A percentile compares a stretch with the other conserved stretches of the same genome.
Evolutionary conservation across 2,329 filamentous ascomycete species (phyloP).

Genomic region (Colletotrichum viniferum): DNA sequence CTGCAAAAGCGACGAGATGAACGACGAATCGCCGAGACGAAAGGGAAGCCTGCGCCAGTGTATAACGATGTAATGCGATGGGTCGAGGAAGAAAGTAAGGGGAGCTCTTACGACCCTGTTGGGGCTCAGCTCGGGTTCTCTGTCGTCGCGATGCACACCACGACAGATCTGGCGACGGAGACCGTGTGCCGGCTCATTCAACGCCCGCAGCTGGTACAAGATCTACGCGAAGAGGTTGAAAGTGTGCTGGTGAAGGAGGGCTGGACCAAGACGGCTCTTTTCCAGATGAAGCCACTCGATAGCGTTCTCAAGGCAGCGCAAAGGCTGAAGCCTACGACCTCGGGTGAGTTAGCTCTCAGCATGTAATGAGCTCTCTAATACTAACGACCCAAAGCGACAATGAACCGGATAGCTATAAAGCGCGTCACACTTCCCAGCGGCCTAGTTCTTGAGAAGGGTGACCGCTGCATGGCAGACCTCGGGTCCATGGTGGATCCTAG

Average conservation of each 20-base stretch:
- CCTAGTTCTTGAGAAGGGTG: background rate
- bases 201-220: background rate
- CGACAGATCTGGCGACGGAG: background rate
- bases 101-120: background rate
- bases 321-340: background rate
- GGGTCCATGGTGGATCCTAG: background rate
- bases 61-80: background rate
- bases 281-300: background rate
- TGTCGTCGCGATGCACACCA: background rate
- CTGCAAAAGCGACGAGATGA: background rate
- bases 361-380: fast-evolving
- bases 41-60: background rate
- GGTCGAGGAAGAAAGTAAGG: background rate
- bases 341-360: background rate
- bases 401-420: background rate
- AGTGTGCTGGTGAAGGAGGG: background rate
- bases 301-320: background rate
- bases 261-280: background rate
- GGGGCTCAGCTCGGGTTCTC: background rate
- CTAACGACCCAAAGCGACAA: background rate
- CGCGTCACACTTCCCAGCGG: background rate
- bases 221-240: background rate
- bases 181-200: background rate
- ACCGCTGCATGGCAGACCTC: background rate
- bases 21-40: background rate